phyloP scores from a whole-genome alignment of 2,329 filamentous ascomycete species.

The Pseudohalonectria lignicola region DNA sequence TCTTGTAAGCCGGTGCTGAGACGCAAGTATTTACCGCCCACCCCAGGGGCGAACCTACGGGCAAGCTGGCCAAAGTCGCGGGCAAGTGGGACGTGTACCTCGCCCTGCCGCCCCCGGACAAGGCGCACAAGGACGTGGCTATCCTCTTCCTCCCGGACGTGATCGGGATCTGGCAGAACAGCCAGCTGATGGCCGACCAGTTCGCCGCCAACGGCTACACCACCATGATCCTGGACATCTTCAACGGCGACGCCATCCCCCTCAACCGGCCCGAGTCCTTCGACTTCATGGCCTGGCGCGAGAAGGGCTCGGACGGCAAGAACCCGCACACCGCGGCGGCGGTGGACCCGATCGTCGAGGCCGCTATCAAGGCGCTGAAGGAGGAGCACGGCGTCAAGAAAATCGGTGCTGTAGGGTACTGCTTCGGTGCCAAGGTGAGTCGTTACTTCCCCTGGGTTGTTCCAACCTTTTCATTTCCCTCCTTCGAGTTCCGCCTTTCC shows the following conservation, averaged over 20 bases:
- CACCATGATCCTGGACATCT: constrained; percentile 58
- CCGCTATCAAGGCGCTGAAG: constrained; percentile 46
- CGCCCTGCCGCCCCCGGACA: constrained; percentile 29
- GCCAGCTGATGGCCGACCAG: constrained; percentile 60
- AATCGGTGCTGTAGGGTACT: constrained; percentile 60
- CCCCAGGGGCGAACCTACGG: constrained; percentile 35
- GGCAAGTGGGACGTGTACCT: constrained; percentile 38
- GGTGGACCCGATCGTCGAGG: constrained; percentile 36
- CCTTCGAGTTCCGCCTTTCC: neutral
- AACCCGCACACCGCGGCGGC: constrained; percentile 33
- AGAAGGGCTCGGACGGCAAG: constrained; percentile 32
- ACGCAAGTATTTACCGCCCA: neutral
- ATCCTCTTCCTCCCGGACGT: constrained; percentile 38
- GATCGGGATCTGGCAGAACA: constrained; percentile 45
- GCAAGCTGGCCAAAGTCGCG: constrained; percentile 31
- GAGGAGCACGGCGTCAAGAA: constrained; percentile 43
- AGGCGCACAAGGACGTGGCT: constrained; percentile 26
- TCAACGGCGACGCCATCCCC: constrained; percentile 52
- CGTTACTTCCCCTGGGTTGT: too few species aligned
- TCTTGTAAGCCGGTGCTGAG: too few species aligned
- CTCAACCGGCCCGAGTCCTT: constrained; percentile 35
- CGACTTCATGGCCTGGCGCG: constrained; percentile 30
- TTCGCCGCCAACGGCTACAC: constrained; percentile 65
- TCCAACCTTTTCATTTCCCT: neutral
- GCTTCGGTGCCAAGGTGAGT: constrained; percentile 60